Percentiles rank a stretch among this genome's conserved stretches.
These are phyloP conservation scores for Colletotrichum sp. DNA, from an alignment of 2,329 filamentous ascomycete species.

Conservation along the genomic window DNA sequence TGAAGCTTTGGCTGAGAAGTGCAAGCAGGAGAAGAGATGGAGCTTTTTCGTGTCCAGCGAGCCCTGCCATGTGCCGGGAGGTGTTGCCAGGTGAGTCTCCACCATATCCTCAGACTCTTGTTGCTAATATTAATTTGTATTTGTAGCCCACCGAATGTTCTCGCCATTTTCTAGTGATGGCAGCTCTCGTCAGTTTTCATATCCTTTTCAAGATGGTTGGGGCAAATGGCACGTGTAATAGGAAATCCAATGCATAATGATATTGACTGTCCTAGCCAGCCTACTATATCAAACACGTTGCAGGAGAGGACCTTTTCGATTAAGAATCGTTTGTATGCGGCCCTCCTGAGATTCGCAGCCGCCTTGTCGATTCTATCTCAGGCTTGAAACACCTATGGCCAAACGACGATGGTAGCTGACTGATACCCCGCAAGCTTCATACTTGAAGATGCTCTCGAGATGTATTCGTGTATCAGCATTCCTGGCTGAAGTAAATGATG, in stretches of 20 bases:
- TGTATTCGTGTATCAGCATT: constrained; percentile 17
- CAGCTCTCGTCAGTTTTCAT: background rate
- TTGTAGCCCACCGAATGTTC: constrained; percentile 36
- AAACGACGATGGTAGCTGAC: background rate
- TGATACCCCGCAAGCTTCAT: background rate
- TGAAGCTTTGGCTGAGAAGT: constrained; percentile 38
- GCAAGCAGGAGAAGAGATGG: constrained; percentile 35
- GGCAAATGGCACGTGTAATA: background rate
- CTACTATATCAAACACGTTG: background rate
- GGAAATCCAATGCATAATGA: background rate
- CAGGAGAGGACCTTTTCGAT: background rate
- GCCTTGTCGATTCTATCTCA: background rate
- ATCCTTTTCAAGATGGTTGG: background rate
- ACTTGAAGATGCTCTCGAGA: background rate
- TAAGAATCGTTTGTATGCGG: background rate
- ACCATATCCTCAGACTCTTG: background rate
- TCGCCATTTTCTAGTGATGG: constrained; percentile 36
- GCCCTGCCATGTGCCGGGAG: constrained; percentile 36
- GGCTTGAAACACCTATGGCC: background rate
- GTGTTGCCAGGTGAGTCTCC: constrained; percentile 25
- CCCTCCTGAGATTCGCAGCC: background rate
- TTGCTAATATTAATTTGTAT: background rate
- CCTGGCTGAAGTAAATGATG: constrained; percentile 6
- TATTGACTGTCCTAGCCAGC: background rate
- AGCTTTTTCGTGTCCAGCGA: constrained; percentile 44